A percentile compares a stretch with the other conserved stretches of the same genome.
phyloP scores from a whole-genome alignment of 805 yeast species.

The Wickerhamomyces sydowiorum region DNA sequence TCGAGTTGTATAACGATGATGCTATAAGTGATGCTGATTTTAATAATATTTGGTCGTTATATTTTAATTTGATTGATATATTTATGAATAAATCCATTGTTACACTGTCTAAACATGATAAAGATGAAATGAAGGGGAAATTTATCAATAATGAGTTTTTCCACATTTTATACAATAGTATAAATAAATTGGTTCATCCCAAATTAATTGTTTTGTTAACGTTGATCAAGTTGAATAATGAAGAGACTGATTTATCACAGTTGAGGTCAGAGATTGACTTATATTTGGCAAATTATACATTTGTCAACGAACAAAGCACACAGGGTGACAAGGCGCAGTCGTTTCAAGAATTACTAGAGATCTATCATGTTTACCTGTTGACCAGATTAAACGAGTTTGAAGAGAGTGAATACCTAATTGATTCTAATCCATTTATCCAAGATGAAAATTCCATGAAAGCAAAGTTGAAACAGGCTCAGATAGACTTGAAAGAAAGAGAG shows the following conservation, averaged over 20 bases:
- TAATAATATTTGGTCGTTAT: constrained; percentile 19
- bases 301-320: constrained; percentile 1
- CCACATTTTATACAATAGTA: constrained; percentile 5
- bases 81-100: constrained; percentile 10
- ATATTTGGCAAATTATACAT: constrained; percentile 12
- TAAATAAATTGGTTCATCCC: constrained; percentile 11
- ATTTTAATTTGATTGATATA: constrained; percentile 22
- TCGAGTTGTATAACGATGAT: constrained; percentile 6
- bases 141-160: constrained; percentile 12
- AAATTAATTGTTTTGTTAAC: constrained; percentile 15
- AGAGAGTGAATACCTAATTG: constrained; percentile 18
- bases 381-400: constrained; percentile 14
- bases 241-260: constrained; percentile 7
- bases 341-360: constrained; percentile 16
- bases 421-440: constrained; percentile 11
- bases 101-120: constrained; percentile 1
- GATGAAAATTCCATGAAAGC: constrained; percentile 9
- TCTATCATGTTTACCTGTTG: constrained; percentile 17
- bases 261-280: constrained; percentile 17
- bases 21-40: constrained; percentile 11
- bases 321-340: constrained; percentile 1
- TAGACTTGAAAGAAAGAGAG: constrained; percentile 8
- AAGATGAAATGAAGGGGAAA: background rate
- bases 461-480: constrained; percentile 6
- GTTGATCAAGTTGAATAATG: constrained; percentile 19